Conservation (phyloP, 139 green algal genomes). For the Tetraselmis chui region DNA sequence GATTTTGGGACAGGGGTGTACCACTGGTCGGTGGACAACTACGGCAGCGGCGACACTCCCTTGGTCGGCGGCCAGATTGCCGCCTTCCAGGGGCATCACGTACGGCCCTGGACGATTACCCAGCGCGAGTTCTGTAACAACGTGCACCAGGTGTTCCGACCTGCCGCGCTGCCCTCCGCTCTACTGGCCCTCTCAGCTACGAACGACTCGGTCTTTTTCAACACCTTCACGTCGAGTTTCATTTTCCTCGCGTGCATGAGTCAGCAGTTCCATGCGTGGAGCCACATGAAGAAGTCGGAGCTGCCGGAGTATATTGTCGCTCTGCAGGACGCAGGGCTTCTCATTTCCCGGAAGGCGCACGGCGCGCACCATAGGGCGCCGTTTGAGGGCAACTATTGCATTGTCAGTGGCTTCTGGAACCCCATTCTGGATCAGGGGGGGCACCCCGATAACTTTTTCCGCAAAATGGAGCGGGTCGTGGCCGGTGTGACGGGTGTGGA, state of each 20-base stretch:
- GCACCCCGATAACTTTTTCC: constrained; percentile 27
- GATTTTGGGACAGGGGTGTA: constrained; percentile 66
- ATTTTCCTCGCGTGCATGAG: constrained; percentile 76
- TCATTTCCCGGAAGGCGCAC: constrained; percentile 77
- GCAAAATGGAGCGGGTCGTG: constrained; percentile 55
- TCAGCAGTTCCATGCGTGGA: constrained; percentile 96
- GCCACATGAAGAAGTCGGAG: constrained; percentile 83
- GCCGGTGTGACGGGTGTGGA: constrained; percentile 65
- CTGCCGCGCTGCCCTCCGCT: constrained; percentile 21
- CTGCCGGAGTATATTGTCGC: constrained; percentile 60
- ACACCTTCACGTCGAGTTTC: constrained; percentile 66
- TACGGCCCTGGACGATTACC: constrained; percentile 95
- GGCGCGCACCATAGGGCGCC: constrained; percentile 87
- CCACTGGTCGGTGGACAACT: constrained; percentile 93
- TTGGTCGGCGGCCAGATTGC: constrained; percentile 90
- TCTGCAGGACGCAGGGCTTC: constrained; percentile 70
- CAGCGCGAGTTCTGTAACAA: constrained; percentile 95
- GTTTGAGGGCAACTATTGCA: constrained; percentile 96
- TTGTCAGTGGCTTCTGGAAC: constrained; percentile 92
- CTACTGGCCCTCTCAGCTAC: constrained; percentile 14
- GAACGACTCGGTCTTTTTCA: constrained; percentile 22
- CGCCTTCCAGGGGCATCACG: constrained; percentile 91
- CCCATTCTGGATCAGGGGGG: constrained; percentile 58
- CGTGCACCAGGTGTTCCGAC: constrained; percentile 71
- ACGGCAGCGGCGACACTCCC: constrained; percentile 79